phyloP scores from a whole-genome alignment of 2,329 filamentous ascomycete species.

The Neocucurbitaria cava region DNA sequence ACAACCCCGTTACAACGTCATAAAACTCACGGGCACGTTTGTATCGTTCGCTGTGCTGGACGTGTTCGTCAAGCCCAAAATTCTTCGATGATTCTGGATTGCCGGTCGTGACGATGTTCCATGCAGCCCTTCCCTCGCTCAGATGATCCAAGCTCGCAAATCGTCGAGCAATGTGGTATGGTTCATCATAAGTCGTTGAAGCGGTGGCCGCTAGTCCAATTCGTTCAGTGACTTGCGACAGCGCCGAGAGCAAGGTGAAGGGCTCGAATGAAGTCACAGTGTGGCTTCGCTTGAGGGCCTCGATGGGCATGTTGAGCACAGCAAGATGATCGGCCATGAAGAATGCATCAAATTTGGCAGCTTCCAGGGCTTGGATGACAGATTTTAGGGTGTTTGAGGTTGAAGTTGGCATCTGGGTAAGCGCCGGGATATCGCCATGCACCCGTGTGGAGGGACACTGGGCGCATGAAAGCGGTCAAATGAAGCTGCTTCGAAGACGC shows the following conservation, averaged over 20 bases:
- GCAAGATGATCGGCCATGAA: constrained; percentile 60
- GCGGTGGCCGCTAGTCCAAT: constrained; percentile 73
- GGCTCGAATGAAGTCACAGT: constrained; percentile 68
- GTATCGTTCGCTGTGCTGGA: constrained; percentile 70
- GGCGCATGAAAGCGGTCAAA: constrained; percentile 66
- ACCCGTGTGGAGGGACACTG: constrained; percentile 63
- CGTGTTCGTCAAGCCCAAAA: constrained; percentile 62
- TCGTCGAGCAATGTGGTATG: constrained; percentile 68
- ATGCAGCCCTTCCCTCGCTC: constrained; percentile 60
- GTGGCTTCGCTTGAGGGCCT: constrained; percentile 62
- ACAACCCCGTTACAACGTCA: constrained; percentile 71
- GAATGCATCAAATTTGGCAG: constrained; percentile 46
- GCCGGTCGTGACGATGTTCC: constrained; percentile 68
- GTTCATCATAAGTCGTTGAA: constrained; percentile 71
- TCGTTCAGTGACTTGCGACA: constrained; percentile 69
- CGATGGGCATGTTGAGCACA: constrained; percentile 66
- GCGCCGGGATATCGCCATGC: constrained; percentile 64
- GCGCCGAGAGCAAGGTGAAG: constrained; percentile 72
- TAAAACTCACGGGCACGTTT: constrained; percentile 73
- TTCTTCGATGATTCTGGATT: constrained; percentile 70
- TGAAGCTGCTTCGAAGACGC: constrained; percentile 37
- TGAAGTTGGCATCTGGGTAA: constrained; percentile 66
- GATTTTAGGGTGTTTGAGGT: constrained; percentile 60
- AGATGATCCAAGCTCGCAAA: constrained; percentile 71
- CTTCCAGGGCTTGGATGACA: constrained; percentile 56